Evolutionary conservation across 495 filamentous ascomycete species (phyloP).

Genomic region (Pyronema domesticum): DNA sequence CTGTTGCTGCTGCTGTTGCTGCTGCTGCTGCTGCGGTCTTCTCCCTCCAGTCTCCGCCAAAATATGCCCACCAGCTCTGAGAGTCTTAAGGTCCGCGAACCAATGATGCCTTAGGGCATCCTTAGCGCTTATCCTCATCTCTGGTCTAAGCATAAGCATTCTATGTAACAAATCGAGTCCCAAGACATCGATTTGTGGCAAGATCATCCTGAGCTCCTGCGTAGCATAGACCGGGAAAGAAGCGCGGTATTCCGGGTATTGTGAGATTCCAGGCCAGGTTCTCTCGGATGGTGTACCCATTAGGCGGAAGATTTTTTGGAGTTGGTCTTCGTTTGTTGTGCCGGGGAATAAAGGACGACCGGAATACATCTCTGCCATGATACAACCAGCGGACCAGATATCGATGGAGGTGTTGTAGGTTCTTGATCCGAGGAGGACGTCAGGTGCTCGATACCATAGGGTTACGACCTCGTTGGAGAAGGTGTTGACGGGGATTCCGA

Average conservation of each 20-base stretch:
- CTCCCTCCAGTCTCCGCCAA: background rate
- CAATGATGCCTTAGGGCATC: slow-evolving; percentile 77
- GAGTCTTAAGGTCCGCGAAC: slow-evolving; percentile 38
- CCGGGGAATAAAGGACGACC: slow-evolving; percentile 85
- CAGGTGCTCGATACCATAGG: slow-evolving; percentile 87
- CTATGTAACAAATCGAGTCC: slow-evolving; percentile 71
- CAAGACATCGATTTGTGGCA: slow-evolving; percentile 73
- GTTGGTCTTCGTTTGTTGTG: slow-evolving; percentile 90
- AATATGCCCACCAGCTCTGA: slow-evolving; percentile 15
- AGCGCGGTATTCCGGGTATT: slow-evolving; percentile 85
- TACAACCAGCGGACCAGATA: slow-evolving; percentile 93
- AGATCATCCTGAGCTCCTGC: slow-evolving; percentile 64
- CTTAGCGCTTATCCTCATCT: slow-evolving; percentile 71
- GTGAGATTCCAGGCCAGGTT: slow-evolving; percentile 77
- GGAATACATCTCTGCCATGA: slow-evolving; percentile 98
- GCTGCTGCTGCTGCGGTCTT: slow-evolving; percentile 16
- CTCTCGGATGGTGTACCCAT: slow-evolving; percentile 92
- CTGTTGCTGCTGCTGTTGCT: slow-evolving; percentile 20
- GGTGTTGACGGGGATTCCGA: slow-evolving; percentile 93
- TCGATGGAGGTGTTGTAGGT: slow-evolving; percentile 97
- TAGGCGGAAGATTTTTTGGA: slow-evolving; percentile 86
- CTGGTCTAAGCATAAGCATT: slow-evolving; percentile 86
- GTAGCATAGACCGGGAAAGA: slow-evolving; percentile 92
- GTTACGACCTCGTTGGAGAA: slow-evolving; percentile 98
- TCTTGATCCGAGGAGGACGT: slow-evolving; percentile 73